phyloP scores from a whole-genome alignment of 2,329 filamentous ascomycete species.

The Cladosporium velox region DNA sequence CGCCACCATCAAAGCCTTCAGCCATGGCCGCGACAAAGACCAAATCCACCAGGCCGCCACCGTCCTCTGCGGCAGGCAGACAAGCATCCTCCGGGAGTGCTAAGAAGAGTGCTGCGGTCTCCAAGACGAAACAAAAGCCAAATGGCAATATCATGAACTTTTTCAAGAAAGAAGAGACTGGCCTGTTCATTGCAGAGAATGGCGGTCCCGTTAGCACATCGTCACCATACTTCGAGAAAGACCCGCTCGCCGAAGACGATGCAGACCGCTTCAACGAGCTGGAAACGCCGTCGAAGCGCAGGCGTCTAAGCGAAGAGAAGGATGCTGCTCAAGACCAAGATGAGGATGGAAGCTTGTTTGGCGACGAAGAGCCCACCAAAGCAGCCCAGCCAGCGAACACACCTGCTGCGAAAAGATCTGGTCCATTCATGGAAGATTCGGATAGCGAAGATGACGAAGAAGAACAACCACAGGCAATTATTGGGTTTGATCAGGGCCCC shows the following conservation, averaged over 20 bases:
- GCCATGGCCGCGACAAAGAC: conserved; percentile 30
- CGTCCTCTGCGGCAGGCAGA: conserved; percentile 30
- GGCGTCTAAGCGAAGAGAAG: conserved; percentile 19
- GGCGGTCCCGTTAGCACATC: background rate
- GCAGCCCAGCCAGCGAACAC: background rate
- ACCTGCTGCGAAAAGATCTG: conserved; percentile 39
- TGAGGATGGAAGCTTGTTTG: conserved; percentile 23
- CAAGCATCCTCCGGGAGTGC: conserved; percentile 35
- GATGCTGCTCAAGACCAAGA: conserved; percentile 29
- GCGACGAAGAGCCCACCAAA: conserved; percentile 2
- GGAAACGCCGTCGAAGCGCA: conserved; percentile 20
- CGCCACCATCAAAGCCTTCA: conserved; percentile 34
- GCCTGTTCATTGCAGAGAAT: conserved; percentile 42
- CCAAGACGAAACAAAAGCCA: conserved; percentile 42
- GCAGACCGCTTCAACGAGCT: conserved; percentile 48
- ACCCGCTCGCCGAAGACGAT: conserved; percentile 26
- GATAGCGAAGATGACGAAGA: conserved; percentile 56
- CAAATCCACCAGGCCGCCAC: conserved; percentile 29
- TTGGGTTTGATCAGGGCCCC: conserved; percentile 25
- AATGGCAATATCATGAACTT: conserved; percentile 57
- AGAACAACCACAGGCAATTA: conserved; percentile 29
- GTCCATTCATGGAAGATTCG: conserved; percentile 72
- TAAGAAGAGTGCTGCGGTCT: conserved; percentile 38
- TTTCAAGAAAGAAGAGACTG: conserved; percentile 50
- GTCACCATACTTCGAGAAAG: conserved; percentile 25